phyloP scores from a whole-genome alignment of 495 filamentous ascomycete species.

The Penicillium atrosanguineum region DNA sequence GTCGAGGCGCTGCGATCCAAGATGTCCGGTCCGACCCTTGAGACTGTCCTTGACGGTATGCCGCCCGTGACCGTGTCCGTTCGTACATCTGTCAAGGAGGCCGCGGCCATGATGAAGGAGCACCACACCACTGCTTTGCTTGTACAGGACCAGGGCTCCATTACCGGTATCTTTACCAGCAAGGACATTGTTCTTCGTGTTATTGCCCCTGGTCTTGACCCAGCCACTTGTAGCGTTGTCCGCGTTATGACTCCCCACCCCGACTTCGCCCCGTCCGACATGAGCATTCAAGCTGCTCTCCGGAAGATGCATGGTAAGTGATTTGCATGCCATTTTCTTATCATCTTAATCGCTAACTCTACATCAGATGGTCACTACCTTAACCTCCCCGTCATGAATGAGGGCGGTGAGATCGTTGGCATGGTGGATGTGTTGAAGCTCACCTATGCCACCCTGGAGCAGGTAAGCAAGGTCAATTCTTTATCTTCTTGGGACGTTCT shows the following conservation, averaged over 20 bases:
- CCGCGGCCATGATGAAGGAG: constrained; percentile 93
- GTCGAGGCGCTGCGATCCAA: constrained; percentile 92
- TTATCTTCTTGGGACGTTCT: background rate
- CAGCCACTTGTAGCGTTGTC: constrained; percentile 92
- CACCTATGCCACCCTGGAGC: constrained; percentile 96
- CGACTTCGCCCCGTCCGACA: constrained; percentile 96
- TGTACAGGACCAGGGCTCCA: constrained; percentile 94
- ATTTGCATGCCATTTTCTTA: background rate
- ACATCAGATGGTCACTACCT: constrained; percentile 92
- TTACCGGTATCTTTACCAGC: constrained; percentile 99
- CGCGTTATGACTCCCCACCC: constrained; percentile 99
- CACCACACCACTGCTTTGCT: constrained; percentile 95
- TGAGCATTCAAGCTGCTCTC: constrained; percentile 97
- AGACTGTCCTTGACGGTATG: constrained; percentile 87
- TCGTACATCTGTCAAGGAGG: constrained; percentile 92
- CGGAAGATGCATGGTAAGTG: constrained; percentile 95
- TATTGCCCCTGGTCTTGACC: constrained; percentile 94
- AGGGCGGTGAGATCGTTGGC: constrained; percentile 92
- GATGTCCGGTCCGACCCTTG: constrained; percentile 97
- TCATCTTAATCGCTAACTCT: constrained; percentile 13
- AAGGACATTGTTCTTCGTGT: constrained; percentile 98
- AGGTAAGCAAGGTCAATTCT: constrained; percentile 56
- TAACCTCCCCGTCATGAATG: constrained; percentile 98
- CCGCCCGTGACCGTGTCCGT: constrained; percentile 94
- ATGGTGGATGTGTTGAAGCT: constrained; percentile 99